Percentiles rank a stretch among this genome's conserved stretches.
Evolutionary conservation across 202 grass and related monocot genomes (phyloP).

Genomic region (Setaria viridis): DNA sequence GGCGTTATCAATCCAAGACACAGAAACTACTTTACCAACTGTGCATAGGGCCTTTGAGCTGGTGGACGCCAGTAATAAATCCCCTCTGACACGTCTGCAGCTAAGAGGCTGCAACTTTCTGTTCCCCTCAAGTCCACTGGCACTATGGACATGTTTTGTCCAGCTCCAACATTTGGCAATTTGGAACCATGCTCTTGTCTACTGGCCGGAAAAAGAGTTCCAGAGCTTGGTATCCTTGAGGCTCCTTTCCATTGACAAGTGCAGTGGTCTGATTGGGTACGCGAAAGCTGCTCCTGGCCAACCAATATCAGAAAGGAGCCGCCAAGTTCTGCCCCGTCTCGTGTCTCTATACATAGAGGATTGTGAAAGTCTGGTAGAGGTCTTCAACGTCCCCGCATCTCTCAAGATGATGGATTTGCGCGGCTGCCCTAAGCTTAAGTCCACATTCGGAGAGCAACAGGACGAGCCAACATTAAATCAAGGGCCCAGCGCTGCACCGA

Average conservation of each 20-base stretch:
- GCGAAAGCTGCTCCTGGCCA: no score
- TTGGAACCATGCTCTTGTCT: background rate
- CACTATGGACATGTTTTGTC: conserved; percentile 21
- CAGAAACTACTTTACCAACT: no score
- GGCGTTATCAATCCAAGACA: no score
- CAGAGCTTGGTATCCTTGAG: background rate
- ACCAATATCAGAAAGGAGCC: no score
- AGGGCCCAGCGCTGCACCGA: background rate
- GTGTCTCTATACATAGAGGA: accelerated
- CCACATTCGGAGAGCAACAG: background rate
- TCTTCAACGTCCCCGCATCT: background rate
- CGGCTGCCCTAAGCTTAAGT: background rate
- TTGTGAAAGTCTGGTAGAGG: background rate
- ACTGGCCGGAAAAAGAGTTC: background rate
- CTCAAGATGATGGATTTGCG: accelerated
- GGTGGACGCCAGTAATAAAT: background rate
- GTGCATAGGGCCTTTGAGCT: background rate
- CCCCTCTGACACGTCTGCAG: background rate
- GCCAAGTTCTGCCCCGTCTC: conserved; percentile 1
- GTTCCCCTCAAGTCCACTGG: background rate
- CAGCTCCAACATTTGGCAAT: background rate
- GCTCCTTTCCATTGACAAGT: accelerated
- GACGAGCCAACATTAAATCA: background rate
- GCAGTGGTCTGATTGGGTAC: no score
- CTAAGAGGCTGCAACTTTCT: background rate